A percentile compares a stretch with the other conserved stretches of the same genome.
phyloP scores from a whole-genome alignment of 2,329 filamentous ascomycete species.

The Scytalidium sp. region DNA sequence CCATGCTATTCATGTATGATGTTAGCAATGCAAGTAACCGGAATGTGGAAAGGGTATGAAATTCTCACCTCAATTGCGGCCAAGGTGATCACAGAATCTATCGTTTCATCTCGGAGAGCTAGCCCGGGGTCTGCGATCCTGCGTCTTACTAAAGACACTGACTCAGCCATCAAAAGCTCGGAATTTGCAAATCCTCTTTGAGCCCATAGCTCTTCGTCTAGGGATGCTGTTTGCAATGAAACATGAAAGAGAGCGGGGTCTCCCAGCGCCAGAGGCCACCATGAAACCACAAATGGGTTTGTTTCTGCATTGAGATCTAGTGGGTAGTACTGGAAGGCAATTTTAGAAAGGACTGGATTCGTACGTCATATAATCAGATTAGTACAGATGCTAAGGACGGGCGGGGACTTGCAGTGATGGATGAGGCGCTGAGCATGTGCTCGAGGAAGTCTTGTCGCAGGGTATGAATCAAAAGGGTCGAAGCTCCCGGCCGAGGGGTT shows the following conservation, averaged over 20 bases:
- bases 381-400: background rate
- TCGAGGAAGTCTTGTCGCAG: slow-evolving; percentile 47
- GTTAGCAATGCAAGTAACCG: slow-evolving; percentile 5
- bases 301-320: slow-evolving; percentile 48
- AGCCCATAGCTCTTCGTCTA: slow-evolving; percentile 50
- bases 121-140: slow-evolving; percentile 44
- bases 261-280: slow-evolving; percentile 56
- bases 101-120: slow-evolving; percentile 51
- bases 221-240: slow-evolving; percentile 55
- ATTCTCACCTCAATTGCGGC: slow-evolving; percentile 52
- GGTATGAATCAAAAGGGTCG: slow-evolving; percentile 57
- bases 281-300: slow-evolving; percentile 56
- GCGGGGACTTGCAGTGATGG: slow-evolving; percentile 44
- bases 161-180: slow-evolving; percentile 55
- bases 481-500: slow-evolving; percentile 33
- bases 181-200: slow-evolving; percentile 51
- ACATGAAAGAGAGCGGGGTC: slow-evolving; percentile 58
- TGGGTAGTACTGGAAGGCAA: slow-evolving; percentile 59
- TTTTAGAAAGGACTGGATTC: slow-evolving; percentile 49
- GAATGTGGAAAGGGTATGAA: background rate
- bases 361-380: slow-evolving; percentile 7
- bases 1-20: slow-evolving; percentile 38
- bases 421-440: slow-evolving; percentile 53
- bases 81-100: slow-evolving; percentile 55
- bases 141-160: slow-evolving; percentile 47